phyloP scores from a whole-genome alignment of 2,329 filamentous ascomycete species.

The Nakataea oryzae region DNA sequence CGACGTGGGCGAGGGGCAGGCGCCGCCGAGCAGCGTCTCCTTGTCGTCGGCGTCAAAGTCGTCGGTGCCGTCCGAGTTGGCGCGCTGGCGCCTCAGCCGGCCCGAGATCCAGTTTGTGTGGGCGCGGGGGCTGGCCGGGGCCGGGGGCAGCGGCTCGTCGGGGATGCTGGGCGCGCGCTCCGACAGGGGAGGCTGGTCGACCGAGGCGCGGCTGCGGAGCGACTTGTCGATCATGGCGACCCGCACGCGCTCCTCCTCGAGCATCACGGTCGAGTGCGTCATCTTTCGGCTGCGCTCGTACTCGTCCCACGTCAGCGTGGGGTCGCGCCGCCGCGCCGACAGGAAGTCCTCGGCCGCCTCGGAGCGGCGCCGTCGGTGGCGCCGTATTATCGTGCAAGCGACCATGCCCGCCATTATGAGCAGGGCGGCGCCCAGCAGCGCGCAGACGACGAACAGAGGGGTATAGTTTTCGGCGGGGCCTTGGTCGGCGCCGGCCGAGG shows the following conservation, averaged over 20 bases:
- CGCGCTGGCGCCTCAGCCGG: background rate
- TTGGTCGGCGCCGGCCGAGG: background rate
- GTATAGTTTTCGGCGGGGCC: background rate
- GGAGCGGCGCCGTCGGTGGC: conserved; percentile 6
- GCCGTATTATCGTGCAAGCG: background rate
- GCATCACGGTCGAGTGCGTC: conserved; percentile 10
- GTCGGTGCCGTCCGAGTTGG: background rate
- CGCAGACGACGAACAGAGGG: conserved; percentile 1
- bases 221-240: conserved; percentile 12
- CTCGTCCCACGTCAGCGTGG: conserved; percentile 12
- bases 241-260: conserved; percentile 13
- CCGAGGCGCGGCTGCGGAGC: conserved; percentile 11
- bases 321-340: conserved; percentile 10
- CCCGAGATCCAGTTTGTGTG: background rate
- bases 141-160: background rate
- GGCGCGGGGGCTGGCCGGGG: background rate
- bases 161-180: background rate
- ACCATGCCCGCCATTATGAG: background rate
- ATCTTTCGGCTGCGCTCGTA: conserved; percentile 9
- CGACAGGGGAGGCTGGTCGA: background rate
- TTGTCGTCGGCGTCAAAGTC: background rate
- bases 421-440: background rate
- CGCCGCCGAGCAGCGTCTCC: conserved; percentile 1
- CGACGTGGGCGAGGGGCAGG: background rate
- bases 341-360: conserved; percentile 4